These are phyloP conservation scores for Fusarium avenaceum DNA, from an alignment of 2,329 filamentous ascomycete species.

Conservation along the genomic window DNA sequence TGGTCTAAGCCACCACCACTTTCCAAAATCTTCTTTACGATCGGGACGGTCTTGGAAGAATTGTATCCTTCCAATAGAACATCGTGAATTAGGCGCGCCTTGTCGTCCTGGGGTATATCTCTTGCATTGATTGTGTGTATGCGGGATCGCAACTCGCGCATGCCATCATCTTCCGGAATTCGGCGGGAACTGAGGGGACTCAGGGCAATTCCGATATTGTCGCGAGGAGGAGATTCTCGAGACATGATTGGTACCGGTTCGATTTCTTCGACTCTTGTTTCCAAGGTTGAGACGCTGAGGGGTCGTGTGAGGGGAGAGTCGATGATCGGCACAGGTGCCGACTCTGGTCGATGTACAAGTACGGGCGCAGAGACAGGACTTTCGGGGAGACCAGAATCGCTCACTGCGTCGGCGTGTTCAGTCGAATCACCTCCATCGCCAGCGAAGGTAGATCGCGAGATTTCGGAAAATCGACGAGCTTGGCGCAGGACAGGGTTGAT, in stretches of 20 bases:
- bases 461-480: constrained; percentile 72
- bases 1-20: constrained; percentile 44
- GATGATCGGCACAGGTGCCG: constrained; percentile 34
- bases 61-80: constrained; percentile 77
- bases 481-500: constrained; percentile 76
- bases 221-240: constrained; percentile 47
- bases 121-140: constrained; percentile 77
- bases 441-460: constrained; percentile 57
- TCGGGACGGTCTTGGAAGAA: constrained; percentile 49
- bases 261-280: constrained; percentile 53
- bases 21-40: constrained; percentile 35
- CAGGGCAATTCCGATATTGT: constrained; percentile 53
- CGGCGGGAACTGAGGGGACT: constrained; percentile 51
- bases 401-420: constrained; percentile 42
- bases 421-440: constrained; percentile 53
- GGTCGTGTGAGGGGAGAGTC: constrained; percentile 50
- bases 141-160: constrained; percentile 73
- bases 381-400: constrained; percentile 34
- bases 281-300: constrained; percentile 53
- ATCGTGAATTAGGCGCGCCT: constrained; percentile 79
- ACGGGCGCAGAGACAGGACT: constrained; percentile 39
- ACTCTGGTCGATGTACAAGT: constrained; percentile 18
- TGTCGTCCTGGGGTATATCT: constrained; percentile 70
- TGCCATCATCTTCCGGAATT: constrained; percentile 84
- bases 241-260: constrained; percentile 38